Evolutionary conservation across 768 basidiomycete genomes (phyloP).

Genomic region (Pleurotus sapidus): DNA sequence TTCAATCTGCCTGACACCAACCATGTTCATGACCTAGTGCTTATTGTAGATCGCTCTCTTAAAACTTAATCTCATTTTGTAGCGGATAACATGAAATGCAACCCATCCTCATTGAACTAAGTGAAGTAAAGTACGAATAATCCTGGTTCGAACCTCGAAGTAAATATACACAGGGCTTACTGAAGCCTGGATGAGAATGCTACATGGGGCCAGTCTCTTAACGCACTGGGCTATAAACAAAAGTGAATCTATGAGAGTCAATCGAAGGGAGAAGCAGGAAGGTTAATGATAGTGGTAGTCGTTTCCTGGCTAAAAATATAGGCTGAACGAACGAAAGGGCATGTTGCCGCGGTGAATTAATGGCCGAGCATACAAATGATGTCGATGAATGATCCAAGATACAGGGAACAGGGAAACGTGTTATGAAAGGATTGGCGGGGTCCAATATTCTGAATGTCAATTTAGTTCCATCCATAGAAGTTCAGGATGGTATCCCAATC

Average conservation of each 20-base stretch:
- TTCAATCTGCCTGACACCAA: constrained; percentile 1
- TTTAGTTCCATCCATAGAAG: constrained; percentile 44
- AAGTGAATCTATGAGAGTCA: not conserved
- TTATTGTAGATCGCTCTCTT: too few relatives aligned
- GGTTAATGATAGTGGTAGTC: constrained; percentile 2
- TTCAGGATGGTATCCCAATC: constrained; percentile 57
- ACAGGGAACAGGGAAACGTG: not conserved
- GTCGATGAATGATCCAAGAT: not conserved
- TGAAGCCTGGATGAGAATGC: not conserved
- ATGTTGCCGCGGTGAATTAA: not conserved
- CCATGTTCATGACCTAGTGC: too few relatives aligned
- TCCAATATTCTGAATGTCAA: constrained; percentile 58
- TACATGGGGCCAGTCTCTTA: not conserved
- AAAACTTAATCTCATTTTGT: too few relatives aligned
- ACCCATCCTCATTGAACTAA: too few relatives aligned
- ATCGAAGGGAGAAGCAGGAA: not conserved
- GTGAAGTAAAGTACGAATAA: too few relatives aligned
- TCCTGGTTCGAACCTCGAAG: not conserved
- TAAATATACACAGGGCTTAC: not conserved
- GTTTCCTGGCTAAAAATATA: not conserved
- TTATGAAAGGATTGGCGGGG: constrained; percentile 14
- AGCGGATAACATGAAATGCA: too few relatives aligned
- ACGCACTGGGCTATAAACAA: not conserved
- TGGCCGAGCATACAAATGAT: not conserved
- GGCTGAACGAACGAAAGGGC: not conserved